Conservation (phyloP, 352 stramenopile genomes). For the Aphanomyces cochlioides region DNA sequence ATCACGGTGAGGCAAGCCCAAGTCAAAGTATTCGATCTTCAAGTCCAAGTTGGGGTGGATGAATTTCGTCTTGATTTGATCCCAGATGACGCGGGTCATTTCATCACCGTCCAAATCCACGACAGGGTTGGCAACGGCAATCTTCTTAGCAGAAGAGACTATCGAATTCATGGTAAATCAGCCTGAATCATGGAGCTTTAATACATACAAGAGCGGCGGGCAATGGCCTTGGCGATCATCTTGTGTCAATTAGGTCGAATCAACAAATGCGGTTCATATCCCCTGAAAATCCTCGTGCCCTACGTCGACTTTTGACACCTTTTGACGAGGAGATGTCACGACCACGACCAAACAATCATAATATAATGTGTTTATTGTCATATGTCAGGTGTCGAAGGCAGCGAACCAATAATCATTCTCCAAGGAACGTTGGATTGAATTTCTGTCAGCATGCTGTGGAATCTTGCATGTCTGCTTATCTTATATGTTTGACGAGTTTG, state of each 20-base stretch:
- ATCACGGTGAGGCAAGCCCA: conserved; percentile 72
- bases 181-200: neutral
- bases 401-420: no score
- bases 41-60: conserved; percentile 81
- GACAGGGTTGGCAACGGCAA: conserved; percentile 69
- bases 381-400: neutral
- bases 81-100: conserved; percentile 80
- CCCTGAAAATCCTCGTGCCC: conserved; percentile 16
- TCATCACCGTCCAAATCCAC: conserved; percentile 86
- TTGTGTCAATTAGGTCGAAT: conserved; percentile 2
- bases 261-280: conserved; percentile 15
- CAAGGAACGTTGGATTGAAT: no score
- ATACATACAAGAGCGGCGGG: conserved; percentile 26
- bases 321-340: conserved; percentile 15
- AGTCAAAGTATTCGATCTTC: conserved; percentile 84
- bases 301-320: conserved; percentile 26
- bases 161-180: conserved; percentile 9
- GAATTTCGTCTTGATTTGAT: conserved; percentile 62
- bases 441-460: no score
- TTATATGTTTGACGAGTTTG: no score
- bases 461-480: no score
- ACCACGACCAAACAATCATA: neutral
- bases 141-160: conserved; percentile 47
- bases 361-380: neutral
- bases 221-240: conserved; percentile 25